phyloP scores from a whole-genome alignment of 148 eudicot species.

The Camellia japonica region DNA sequence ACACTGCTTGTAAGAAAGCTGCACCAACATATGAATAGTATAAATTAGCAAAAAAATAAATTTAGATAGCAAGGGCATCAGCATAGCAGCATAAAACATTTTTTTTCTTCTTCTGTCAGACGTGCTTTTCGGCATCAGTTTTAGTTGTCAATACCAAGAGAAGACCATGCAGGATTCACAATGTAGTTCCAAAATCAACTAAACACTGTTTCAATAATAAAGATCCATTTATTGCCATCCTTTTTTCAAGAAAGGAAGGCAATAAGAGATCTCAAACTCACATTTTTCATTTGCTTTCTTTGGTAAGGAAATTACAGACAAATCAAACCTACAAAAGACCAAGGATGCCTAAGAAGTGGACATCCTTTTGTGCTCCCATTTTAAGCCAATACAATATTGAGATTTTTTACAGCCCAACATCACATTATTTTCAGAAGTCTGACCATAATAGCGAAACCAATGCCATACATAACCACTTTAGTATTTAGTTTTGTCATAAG shows the following conservation, averaged over 20 bases:
- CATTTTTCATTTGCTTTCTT: background rate
- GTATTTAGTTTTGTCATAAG: too few relatives aligned
- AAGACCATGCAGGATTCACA: background rate
- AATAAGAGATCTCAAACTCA: background rate
- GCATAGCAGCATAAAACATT: background rate
- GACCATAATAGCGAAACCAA: too few relatives aligned
- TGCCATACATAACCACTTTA: too few relatives aligned
- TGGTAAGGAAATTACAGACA: background rate
- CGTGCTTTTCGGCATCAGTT: background rate
- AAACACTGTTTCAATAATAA: too few relatives aligned
- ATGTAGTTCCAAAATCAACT: too few relatives aligned
- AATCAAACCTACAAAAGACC: too few relatives aligned
- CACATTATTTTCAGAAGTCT: too few relatives aligned
- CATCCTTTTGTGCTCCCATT: too few relatives aligned
- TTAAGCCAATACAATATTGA: too few relatives aligned
- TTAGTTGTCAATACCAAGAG: background rate
- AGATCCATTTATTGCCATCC: background rate
- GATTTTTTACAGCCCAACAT: too few relatives aligned
- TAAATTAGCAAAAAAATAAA: background rate
- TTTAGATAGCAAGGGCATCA: background rate
- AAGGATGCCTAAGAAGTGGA: too few relatives aligned
- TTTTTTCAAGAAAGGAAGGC: background rate
- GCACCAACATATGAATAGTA: constrained; percentile 23
- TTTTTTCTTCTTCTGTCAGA: too few relatives aligned
- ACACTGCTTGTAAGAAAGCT: constrained; percentile 82